Evolutionary conservation across 176 grass and related monocot genomes (phyloP).

Genomic region (Rhynchospora tenuis): DNA sequence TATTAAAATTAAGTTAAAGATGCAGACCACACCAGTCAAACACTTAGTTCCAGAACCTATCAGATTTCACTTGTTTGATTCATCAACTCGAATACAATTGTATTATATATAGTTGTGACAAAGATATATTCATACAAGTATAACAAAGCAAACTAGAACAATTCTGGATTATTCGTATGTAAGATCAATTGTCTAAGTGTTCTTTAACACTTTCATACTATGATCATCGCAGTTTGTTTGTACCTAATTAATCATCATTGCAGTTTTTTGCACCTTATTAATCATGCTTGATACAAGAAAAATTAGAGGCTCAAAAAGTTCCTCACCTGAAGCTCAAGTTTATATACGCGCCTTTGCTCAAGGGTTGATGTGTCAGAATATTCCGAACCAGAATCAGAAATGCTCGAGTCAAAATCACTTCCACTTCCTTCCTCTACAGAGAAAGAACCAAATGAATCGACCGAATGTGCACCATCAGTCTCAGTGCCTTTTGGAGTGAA

Average conservation of each 20-base stretch:
- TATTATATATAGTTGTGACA: background rate
- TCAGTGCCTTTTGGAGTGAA: conserved; percentile 46
- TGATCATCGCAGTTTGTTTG: background rate
- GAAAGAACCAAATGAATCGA: conserved; percentile 45
- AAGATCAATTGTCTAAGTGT: background rate
- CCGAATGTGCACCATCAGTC: conserved; percentile 32
- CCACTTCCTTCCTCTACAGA: conserved; percentile 71
- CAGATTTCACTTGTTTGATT: background rate
- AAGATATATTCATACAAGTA: background rate
- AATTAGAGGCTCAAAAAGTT: background rate
- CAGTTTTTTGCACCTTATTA: background rate
- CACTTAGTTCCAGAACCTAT: background rate
- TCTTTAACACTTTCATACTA: background rate
- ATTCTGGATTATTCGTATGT: background rate
- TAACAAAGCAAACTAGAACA: background rate
- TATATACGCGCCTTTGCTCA: conserved; percentile 82
- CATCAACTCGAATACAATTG: background rate
- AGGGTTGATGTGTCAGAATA: conserved; percentile 74
- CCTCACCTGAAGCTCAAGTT: conserved; percentile 85
- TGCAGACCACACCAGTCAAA: background rate
- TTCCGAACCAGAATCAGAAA: conserved; percentile 47
- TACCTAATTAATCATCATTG: background rate
- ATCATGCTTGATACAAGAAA: background rate
- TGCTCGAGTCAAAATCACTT: conserved; percentile 55
- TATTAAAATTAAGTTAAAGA: background rate